Base-by-base conservation (phyloP, 805 yeast genomes). In the Yarrowia sp. region DNA sequence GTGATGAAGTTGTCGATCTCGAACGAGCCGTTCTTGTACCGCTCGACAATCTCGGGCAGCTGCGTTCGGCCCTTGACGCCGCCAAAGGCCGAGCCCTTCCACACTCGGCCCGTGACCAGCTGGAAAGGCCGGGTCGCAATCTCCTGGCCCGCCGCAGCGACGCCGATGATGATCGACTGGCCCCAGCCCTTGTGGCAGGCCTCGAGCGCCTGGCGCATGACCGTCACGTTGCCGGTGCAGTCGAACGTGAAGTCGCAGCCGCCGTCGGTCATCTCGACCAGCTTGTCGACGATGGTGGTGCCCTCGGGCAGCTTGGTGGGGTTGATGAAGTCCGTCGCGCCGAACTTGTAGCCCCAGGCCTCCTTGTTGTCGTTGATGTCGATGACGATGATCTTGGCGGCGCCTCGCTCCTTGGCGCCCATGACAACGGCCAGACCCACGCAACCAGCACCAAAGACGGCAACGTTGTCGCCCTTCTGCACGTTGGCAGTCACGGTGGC, bases 121-220 rank as follows among this genome's bases (percentile, higher is more conserved):
- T 93, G 98, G 89, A 94, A 94, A 65, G 99, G 99, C 78, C 98
- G 85, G 51, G 98, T 94, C 63, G 96, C 77, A 66, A 96, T 92
- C 78, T 94, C 98, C 77, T 91, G 81, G 67, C 99, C 99, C 39
- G 97, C 96, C 68, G 97, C 96, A 51, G 99, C 99, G 68, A 94
- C 99, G 75, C 99, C 99, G 73, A 94, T 94, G 70, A 94, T 80
- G 69, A 93, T 82, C 21, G 97, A 90, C 72, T 86, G 84, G 77
- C 99, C 99, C 97, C 99, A 94, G 67, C 99, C 99, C 78, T 92
- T 93, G 80, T 94, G 98, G 75, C 97, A 91, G 21, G 96, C 89
- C 80, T 94, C 98, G 67, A 94, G 81, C 27, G 99, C 99, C 72
- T 85, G 80, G 79, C 98, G 86, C 99, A 94, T 94, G 55, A 94